Conservation (phyloP, 2,329 filamentous ascomycete species). For the Trichoderma endophyticum region DNA sequence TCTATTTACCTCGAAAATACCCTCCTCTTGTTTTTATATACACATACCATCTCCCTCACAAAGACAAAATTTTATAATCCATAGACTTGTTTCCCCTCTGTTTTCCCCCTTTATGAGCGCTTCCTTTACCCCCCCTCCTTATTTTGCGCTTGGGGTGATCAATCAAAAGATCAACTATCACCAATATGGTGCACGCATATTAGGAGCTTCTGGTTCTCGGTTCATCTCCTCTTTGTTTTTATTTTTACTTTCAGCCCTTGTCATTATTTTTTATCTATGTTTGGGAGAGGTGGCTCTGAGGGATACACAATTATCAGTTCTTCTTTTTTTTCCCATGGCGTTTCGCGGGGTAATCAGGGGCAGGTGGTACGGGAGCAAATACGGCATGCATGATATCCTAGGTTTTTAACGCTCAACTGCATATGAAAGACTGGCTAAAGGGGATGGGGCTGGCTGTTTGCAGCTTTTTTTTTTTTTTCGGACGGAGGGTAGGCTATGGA, state of each 20-base stretch:
- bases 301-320: not conserved
- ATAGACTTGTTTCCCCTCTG: slow-evolving; percentile 6
- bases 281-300: not conserved
- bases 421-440: slow-evolving; percentile 15
- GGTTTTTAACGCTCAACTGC: slow-evolving; percentile 8
- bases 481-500: not conserved
- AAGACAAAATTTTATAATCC: slow-evolving; percentile 2
- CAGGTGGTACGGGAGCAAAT: not conserved
- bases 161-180: not conserved
- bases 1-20: not conserved
- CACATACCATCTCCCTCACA: not conserved
- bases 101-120: not conserved
- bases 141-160: not conserved
- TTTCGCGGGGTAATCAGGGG: slow-evolving; percentile 13
- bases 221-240: not conserved
- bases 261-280: not conserved
- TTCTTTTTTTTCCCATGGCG: slow-evolving; percentile 1
- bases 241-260: not conserved
- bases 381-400: slow-evolving; percentile 19
- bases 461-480: not conserved
- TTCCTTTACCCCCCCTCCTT: not conserved
- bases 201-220: not conserved
- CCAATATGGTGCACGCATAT: not conserved
- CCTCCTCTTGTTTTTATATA: not conserved
- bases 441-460: slow-evolving; percentile 7